phyloP scores from a whole-genome alignment of 495 filamentous ascomycete species.

The Xylaria scruposa region DNA sequence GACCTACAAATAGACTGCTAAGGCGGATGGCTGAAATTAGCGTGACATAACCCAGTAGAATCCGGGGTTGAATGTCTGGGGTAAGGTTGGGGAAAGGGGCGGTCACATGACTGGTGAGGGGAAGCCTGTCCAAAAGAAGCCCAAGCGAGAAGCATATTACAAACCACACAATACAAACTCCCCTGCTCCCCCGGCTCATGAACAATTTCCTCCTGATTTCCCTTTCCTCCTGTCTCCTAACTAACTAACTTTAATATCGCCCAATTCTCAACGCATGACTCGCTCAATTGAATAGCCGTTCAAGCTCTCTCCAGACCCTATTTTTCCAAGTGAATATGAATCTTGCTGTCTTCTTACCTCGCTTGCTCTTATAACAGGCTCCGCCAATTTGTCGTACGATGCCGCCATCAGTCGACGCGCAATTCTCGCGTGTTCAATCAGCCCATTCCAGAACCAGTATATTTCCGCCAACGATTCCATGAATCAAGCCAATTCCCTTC shows the following conservation, averaged over 20 bases:
- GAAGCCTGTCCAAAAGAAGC: neutral
- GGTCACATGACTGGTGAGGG: constrained; percentile 20
- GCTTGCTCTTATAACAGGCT: neutral
- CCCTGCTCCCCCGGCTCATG: neutral
- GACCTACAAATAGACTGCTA: neutral
- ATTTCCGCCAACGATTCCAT: neutral
- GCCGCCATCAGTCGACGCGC: neutral
- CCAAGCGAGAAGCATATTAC: constrained; percentile 20
- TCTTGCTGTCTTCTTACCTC: neutral
- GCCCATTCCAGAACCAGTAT: constrained; percentile 10
- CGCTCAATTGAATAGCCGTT: neutral
- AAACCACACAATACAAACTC: constrained; percentile 9
- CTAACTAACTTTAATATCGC: neutral
- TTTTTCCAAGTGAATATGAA: neutral
- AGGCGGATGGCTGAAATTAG: neutral
- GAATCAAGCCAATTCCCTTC: neutral
- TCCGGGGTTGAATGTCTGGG: constrained; percentile 21
- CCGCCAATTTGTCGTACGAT: constrained; percentile 12
- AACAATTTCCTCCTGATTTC: neutral
- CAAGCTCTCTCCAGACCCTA: neutral
- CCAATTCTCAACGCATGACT: neutral
- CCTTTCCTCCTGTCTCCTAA: neutral
- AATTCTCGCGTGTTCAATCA: neutral
- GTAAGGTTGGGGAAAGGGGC: constrained; percentile 25
- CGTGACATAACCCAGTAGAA: neutral